Percentiles rank a stretch among this genome's conserved stretches.
Evolutionary conservation across 768 basidiomycete genomes (phyloP).

Genomic region (Cubamyces sp.): DNA sequence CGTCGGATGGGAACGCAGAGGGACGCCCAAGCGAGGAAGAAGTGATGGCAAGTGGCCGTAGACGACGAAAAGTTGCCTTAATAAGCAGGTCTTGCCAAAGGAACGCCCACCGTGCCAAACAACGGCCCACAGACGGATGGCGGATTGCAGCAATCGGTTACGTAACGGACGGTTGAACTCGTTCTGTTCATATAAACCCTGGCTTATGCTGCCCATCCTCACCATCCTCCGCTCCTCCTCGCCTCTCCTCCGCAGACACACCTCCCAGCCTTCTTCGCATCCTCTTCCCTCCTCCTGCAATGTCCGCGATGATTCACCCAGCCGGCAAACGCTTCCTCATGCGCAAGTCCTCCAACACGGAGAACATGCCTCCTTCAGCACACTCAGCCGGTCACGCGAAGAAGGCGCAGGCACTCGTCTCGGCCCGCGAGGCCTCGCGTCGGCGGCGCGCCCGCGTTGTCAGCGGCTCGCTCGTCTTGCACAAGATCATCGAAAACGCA

Average conservation of each 20-base stretch:
- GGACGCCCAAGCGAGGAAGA: no score
- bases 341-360: conserved; percentile 33
- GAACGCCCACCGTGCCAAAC: conserved; percentile 18
- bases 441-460: conserved; percentile 28
- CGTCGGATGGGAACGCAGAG: background rate
- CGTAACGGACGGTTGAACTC: conserved; percentile 14
- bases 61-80: conserved; percentile 15
- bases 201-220: background rate
- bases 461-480: conserved; percentile 17
- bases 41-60: background rate
- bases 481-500: conserved; percentile 23
- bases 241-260: background rate
- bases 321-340: conserved; percentile 23
- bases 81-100: conserved; percentile 13
- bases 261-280: background rate
- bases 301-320: conserved; percentile 20
- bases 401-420: conserved; percentile 24
- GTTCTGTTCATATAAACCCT: conserved; percentile 14
- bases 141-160: conserved; percentile 22
- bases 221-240: background rate
- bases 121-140: conserved; percentile 1
- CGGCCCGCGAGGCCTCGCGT: conserved; percentile 26
- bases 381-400: conserved; percentile 14
- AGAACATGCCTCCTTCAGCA: conserved; percentile 27
- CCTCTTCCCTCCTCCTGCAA: background rate